phyloP scores from a whole-genome alignment of 768 basidiomycete genomes.

The Tephrocybe rancida region DNA sequence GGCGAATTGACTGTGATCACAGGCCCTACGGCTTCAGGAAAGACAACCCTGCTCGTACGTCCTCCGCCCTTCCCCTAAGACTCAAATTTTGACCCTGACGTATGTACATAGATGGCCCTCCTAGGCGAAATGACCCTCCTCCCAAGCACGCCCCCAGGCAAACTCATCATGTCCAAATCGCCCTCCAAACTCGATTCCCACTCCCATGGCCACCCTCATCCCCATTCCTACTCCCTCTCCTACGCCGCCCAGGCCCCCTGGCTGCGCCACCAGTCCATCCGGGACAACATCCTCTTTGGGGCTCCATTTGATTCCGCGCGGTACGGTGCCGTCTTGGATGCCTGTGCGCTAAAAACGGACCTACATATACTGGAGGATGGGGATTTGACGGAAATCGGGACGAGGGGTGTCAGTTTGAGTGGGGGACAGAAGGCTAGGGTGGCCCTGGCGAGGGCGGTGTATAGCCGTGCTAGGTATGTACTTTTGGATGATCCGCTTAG shows the following conservation, averaged over 20 bases:
- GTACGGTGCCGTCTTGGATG: conserved; percentile 77
- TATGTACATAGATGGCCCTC: conserved; percentile 55
- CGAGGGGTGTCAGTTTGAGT: conserved; percentile 74
- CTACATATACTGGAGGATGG: conserved; percentile 86
- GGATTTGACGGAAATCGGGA: conserved; percentile 83
- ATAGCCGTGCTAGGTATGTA: conserved; percentile 68
- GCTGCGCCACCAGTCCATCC: conserved; percentile 73
- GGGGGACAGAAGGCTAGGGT: conserved; percentile 87
- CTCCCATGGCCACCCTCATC: conserved; percentile 63
- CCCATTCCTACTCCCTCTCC: conserved; percentile 63
- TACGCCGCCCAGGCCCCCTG: conserved; percentile 77
- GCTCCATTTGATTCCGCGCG: conserved; percentile 71
- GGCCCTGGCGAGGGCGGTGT: conserved; percentile 82
- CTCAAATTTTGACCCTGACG: background rate
- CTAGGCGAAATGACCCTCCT: conserved; percentile 71
- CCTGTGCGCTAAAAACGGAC: conserved; percentile 83
- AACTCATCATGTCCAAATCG: conserved; percentile 69
- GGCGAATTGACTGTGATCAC: conserved; percentile 72
- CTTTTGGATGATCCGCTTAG: conserved; percentile 84
- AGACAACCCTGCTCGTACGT: conserved; percentile 74
- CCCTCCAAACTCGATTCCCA: conserved; percentile 57
- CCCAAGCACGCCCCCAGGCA: conserved; percentile 28
- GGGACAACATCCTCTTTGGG: conserved; percentile 82
- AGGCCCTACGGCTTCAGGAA: conserved; percentile 82
- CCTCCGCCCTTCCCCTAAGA: background rate